Conservation (phyloP, 2,329 filamentous ascomycete species). For the Talaromyces funiculosus region DNA sequence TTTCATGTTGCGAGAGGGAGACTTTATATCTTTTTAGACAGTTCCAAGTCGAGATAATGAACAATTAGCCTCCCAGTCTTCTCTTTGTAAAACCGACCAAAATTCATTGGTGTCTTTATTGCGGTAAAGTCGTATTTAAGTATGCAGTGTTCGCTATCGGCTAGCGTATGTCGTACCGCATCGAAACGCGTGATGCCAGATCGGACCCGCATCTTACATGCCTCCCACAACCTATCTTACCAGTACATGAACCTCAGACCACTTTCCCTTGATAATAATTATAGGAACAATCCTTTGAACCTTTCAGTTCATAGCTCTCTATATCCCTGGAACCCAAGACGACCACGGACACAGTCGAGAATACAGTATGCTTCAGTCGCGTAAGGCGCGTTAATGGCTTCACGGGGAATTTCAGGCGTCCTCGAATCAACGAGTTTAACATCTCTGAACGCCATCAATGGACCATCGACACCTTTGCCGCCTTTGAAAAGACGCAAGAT, state of each 20-base stretch:
- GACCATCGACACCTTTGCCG: conserved; percentile 13
- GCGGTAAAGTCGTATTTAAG: not conserved
- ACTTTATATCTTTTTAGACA: not conserved
- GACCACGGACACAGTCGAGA: not conserved
- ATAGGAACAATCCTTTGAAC: too few relatives aligned
- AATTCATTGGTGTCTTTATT: too few relatives aligned
- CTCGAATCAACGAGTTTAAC: conserved; percentile 31
- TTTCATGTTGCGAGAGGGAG: not conserved
- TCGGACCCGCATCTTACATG: not conserved
- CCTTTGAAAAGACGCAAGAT: conserved; percentile 33
- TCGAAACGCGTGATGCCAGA: conserved; percentile 14
- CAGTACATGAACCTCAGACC: not conserved
- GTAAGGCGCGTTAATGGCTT: conserved; percentile 32
- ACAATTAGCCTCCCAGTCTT: not conserved
- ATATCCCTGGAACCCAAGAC: not conserved
- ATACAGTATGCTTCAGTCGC: conserved; percentile 20
- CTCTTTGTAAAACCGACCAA: not conserved
- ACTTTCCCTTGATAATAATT: not conserved
- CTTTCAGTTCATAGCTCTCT: not conserved
- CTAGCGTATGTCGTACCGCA: not conserved
- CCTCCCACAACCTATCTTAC: not conserved
- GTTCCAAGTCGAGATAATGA: conserved; percentile 2
- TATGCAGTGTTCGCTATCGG: not conserved
- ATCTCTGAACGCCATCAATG: conserved; percentile 27
- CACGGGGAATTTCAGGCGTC: conserved; percentile 25